A percentile compares a stretch with the other conserved stretches of the same genome.
These are phyloP conservation scores for Cryptosporidium xiaoi DNA, from an alignment of 169 alveolate species.

Conservation along the genomic window DNA sequence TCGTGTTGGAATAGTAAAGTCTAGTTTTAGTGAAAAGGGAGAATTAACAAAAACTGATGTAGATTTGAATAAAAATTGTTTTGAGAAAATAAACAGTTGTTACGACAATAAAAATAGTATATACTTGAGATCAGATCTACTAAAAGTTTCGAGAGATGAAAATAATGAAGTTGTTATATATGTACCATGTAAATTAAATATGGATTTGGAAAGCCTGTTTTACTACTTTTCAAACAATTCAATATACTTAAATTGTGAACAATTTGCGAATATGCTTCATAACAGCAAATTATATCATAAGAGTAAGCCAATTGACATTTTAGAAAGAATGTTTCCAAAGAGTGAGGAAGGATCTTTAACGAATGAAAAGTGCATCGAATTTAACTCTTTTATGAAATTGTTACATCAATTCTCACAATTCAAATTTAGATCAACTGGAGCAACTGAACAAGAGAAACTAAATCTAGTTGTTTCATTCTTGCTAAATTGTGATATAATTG, in stretches of 20 bases:
- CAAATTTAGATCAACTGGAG: slow-evolving; percentile 48
- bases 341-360: not conserved
- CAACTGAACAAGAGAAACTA: slow-evolving; percentile 54
- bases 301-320: slow-evolving; percentile 66
- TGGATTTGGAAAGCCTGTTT: slow-evolving; percentile 62
- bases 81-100: no score
- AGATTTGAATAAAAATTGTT: no score
- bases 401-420: slow-evolving; percentile 50
- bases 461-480: slow-evolving; percentile 61
- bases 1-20: no score
- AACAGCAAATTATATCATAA: slow-evolving; percentile 42
- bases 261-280: slow-evolving; percentile 69
- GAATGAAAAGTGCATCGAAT: slow-evolving; percentile 15
- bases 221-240: slow-evolving; percentile 53
- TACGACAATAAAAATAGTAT: not conserved
- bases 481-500: slow-evolving; percentile 35
- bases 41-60: no score
- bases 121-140: slow-evolving; percentile 44
- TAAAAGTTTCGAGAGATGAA: slow-evolving; percentile 43
- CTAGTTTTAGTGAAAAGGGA: no score
- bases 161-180: slow-evolving; percentile 60
- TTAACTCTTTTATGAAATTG: slow-evolving; percentile 31
- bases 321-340: slow-evolving; percentile 64
- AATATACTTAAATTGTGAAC: slow-evolving; percentile 33
- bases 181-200: slow-evolving; percentile 67